phyloP scores from a whole-genome alignment of 2,329 filamentous ascomycete genomes.

The Esteya vermicola region DNA sequence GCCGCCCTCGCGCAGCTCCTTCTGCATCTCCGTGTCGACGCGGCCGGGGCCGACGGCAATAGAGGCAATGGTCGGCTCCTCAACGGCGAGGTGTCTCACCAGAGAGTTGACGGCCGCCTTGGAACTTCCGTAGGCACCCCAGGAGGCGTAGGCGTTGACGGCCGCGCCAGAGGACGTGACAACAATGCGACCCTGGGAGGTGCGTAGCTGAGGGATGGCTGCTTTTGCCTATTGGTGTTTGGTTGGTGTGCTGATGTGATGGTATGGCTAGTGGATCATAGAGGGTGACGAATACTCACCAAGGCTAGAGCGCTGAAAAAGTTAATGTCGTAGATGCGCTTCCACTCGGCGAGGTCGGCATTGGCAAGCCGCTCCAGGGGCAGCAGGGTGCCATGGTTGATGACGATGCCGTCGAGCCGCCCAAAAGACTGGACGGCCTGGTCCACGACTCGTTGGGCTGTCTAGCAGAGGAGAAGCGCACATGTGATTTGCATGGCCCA shows the following conservation, averaged over 20 bases:
- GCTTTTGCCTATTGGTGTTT: conserved; percentile 52
- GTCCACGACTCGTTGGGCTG: conserved; percentile 48
- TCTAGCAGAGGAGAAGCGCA: conserved; percentile 17
- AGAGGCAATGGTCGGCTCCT: conserved; percentile 63
- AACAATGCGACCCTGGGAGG: conserved; percentile 55
- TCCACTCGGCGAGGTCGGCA: conserved; percentile 60
- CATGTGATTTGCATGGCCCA: not conserved
- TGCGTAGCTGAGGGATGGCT: conserved; percentile 53
- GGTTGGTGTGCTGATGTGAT: too few relatives aligned
- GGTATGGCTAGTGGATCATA: conserved; percentile 5
- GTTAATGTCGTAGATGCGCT: conserved; percentile 63
- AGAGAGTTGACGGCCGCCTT: conserved; percentile 80
- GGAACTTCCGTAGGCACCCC: conserved; percentile 69
- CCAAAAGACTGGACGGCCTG: conserved; percentile 55
- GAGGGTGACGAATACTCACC: conserved; percentile 35
- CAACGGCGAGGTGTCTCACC: conserved; percentile 53
- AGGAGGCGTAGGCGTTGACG: conserved; percentile 48
- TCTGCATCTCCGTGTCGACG: conserved; percentile 84
- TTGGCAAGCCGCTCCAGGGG: conserved; percentile 60
- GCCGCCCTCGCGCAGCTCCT: conserved; percentile 54
- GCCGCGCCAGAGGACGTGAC: conserved; percentile 73
- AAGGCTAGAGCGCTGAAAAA: conserved; percentile 72
- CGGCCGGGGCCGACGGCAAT: conserved; percentile 65
- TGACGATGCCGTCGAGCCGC: conserved; percentile 62
- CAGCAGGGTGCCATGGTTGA: conserved; percentile 78